phyloP scores from a whole-genome alignment of 768 basidiomycete genomes.

The Podaxis sp. region DNA sequence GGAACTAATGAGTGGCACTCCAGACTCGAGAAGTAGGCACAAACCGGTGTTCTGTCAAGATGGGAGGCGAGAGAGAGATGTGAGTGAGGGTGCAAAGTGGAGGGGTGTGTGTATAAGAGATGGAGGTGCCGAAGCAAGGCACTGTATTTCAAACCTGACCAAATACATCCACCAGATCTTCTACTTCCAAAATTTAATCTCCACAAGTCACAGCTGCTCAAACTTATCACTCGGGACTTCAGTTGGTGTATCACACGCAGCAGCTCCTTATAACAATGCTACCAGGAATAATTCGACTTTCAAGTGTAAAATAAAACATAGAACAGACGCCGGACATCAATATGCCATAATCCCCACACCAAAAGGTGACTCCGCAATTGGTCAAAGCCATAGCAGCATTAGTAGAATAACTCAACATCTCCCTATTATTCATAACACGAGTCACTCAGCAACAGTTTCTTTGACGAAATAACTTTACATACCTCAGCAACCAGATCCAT shows the following conservation, averaged over 20 bases:
- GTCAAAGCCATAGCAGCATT: constrained; percentile 19
- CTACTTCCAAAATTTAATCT: constrained; percentile 12
- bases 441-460: constrained; percentile 9
- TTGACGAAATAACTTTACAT: constrained; percentile 23
- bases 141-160: constrained; percentile 33
- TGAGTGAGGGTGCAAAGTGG: constrained; percentile 8
- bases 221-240: constrained; percentile 14
- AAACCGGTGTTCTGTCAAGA: constrained; percentile 7
- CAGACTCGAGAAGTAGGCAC: neutral
- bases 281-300: constrained; percentile 4
- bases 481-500: constrained; percentile 92
- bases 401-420: constrained; percentile 61
- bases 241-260: constrained; percentile 12
- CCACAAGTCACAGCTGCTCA: neutral
- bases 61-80: constrained; percentile 2
- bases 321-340: constrained; percentile 7
- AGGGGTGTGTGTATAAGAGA: constrained; percentile 6
- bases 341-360: constrained; percentile 33
- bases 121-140: constrained; percentile 13
- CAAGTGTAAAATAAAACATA: constrained; percentile 15
- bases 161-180: constrained; percentile 25
- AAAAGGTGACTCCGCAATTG: constrained; percentile 24
- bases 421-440: constrained; percentile 37
- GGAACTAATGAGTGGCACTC: neutral
- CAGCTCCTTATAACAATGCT: constrained; percentile 12